Conservation (phyloP, 177 flowering plant genomes). For the Vitis hybrid region DNA sequence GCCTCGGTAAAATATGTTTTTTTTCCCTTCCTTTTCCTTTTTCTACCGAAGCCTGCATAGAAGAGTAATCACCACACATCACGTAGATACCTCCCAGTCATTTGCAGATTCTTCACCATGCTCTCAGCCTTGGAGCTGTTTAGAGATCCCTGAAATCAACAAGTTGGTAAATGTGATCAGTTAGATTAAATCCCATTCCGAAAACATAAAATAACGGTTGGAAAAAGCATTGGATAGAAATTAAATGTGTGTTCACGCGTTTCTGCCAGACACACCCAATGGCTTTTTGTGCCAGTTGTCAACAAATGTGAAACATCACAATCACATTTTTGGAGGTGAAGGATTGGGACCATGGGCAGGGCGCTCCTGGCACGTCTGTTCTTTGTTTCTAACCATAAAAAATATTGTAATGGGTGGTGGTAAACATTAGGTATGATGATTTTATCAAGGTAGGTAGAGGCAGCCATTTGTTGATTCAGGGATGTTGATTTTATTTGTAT, state of each 20-base stretch:
- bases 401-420: too few species aligned
- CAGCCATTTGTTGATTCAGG: too few species aligned
- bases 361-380: too few species aligned
- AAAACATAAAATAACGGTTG: too few species aligned
- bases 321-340: neutral
- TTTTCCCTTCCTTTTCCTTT: neutral
- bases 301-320: neutral
- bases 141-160: constrained; percentile 74
- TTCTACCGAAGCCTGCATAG: neutral
- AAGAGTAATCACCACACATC: constrained; percentile 77
- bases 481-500: neutral
- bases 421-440: too few species aligned
- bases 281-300: neutral
- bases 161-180: neutral
- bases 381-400: too few species aligned
- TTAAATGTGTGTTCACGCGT: too few species aligned
- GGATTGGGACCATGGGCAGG: too few species aligned
- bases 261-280: too few species aligned
- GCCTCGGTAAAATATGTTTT: neutral
- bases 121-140: constrained; percentile 81
- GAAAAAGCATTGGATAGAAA: too few species aligned
- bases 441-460: too few species aligned
- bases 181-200: too few species aligned
- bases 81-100: constrained; percentile 85
- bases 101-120: constrained; percentile 91